These are phyloP conservation scores for Colletotrichum incanum DNA, from an alignment of 2,329 filamentous ascomycete species.

Conservation along the genomic window DNA sequence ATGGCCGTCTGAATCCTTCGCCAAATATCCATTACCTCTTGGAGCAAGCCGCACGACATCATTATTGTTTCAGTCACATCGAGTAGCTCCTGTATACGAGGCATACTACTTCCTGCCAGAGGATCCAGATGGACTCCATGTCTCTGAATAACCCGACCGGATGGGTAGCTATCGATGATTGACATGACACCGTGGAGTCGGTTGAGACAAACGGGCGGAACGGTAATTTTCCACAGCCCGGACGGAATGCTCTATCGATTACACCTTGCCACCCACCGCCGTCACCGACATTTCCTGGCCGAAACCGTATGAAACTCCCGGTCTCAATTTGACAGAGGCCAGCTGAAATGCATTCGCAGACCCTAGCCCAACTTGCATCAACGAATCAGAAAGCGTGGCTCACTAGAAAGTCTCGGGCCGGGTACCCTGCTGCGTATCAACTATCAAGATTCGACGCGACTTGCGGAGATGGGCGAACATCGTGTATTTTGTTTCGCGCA, in stretches of 20 bases:
- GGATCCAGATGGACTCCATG: neutral
- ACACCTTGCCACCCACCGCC: conserved; percentile 5
- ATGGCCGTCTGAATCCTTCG: neutral
- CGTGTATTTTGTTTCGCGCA: conserved; percentile 25
- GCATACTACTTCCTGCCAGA: neutral
- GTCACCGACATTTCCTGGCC: conserved; percentile 34
- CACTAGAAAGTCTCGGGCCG: neutral
- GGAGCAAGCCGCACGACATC: neutral
- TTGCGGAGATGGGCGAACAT: conserved; percentile 32
- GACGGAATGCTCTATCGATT: conserved; percentile 1
- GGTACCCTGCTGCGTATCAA: conserved; percentile 9
- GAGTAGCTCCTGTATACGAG: neutral
- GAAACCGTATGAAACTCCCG: conserved; percentile 23
- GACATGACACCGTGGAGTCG: conserved; percentile 27
- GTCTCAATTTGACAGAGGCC: conserved; percentile 19
- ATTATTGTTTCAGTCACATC: neutral
- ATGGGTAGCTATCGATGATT: conserved; percentile 10
- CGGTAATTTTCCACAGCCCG: neutral
- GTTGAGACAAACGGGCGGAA: conserved; percentile 26
- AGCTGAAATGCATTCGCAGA: conserved; percentile 23
- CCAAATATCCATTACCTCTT: neutral
- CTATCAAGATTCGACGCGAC: conserved; percentile 3
- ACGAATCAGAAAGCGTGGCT: conserved; percentile 23
- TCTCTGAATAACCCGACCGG: conserved; percentile 17
- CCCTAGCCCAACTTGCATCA: neutral